Base-by-base conservation (phyloP, 371 early-diverging fungal species). In the Saksenaea oblongispora region DNA sequence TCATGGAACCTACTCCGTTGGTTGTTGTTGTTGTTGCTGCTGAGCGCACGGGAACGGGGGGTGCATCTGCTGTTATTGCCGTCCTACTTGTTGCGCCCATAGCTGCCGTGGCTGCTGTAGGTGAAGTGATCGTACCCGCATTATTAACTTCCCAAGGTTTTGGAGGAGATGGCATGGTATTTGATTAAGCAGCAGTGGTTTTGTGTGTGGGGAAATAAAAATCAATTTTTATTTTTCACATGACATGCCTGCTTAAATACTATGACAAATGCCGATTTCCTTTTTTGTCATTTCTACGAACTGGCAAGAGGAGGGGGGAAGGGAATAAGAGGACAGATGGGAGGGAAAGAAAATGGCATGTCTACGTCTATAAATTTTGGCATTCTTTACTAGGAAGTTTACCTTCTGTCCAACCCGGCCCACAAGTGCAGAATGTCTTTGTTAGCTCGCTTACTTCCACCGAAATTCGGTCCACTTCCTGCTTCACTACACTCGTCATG, bases 61-160 rank as follows among this genome's bases (percentile, higher is more conserved):
- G 76, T 14, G 67, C 67, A 11, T 22, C 47, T 27, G 59, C n/a
- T 18, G 15, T 41, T 11, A 60, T 41, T 39, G 65, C 11, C 13
- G 59, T 39, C 22, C 61, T n/a, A n/a, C n/a, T 54, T 5, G 37
- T 54, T 37, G 63, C n/a, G 26, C 42, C 14, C 18, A 14, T 41
- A 41, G 14, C 42, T 41, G 42, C 42, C 14, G 36, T 62, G 8
- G 69, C 65, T 22, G 65, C 64, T 17, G 66, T 26, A 27, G 65
- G 63, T 24, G 68, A 59, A 11, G 68, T 63, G 22, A 63, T 58
- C 3, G 62, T 39, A 24, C 34, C 39, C 27, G 53, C 58, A 55
- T 70, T 75, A 58, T 76, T 85, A 58, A 80, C 73, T 75, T 97
- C 97, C 97, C 97, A 97, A 39, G 97, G 97, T 69, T 97, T 97